Evolutionary conservation across 2,329 filamentous ascomycete species (phyloP).

Genomic region (Alternaria hordeiaustralica): DNA sequence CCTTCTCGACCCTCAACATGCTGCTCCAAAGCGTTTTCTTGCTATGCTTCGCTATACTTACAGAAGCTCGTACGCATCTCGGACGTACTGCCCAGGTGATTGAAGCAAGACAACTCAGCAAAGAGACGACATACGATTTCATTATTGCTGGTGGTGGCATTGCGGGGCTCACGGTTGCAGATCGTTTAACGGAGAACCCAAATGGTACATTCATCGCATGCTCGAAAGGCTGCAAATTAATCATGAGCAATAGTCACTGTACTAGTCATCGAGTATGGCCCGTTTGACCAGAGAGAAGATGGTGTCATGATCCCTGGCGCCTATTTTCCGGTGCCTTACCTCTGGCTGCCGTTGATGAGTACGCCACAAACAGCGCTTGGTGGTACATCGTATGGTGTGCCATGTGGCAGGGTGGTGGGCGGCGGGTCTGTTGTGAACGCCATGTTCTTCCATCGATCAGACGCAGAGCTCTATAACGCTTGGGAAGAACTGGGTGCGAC

Average conservation of each 20-base stretch:
- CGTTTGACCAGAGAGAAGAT: constrained; percentile 31
- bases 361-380: constrained; percentile 27
- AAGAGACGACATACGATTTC: constrained; percentile 31
- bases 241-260: constrained; percentile 20
- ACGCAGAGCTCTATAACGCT: constrained; percentile 51
- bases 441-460: constrained; percentile 43
- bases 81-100: constrained; percentile 14
- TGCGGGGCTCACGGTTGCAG: constrained; percentile 34
- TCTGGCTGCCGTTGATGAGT: constrained; percentile 28
- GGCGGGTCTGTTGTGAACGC: constrained; percentile 46
- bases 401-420: constrained; percentile 36
- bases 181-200: constrained; percentile 32
- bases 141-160: constrained; percentile 36
- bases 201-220: constrained; percentile 8
- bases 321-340: constrained; percentile 28
- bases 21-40: neutral
- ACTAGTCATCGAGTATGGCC: constrained; percentile 38
- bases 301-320: constrained; percentile 29
- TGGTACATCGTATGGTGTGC: constrained; percentile 21
- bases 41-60: neutral
- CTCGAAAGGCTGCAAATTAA: neutral
- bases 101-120: constrained; percentile 1
- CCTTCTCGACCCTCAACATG: neutral
- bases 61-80: constrained; percentile 1
- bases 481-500: constrained; percentile 64